These are phyloP conservation scores for Metschnikowia orientalis DNA, from an alignment of 805 yeast genomes.

Conservation along the genomic window DNA sequence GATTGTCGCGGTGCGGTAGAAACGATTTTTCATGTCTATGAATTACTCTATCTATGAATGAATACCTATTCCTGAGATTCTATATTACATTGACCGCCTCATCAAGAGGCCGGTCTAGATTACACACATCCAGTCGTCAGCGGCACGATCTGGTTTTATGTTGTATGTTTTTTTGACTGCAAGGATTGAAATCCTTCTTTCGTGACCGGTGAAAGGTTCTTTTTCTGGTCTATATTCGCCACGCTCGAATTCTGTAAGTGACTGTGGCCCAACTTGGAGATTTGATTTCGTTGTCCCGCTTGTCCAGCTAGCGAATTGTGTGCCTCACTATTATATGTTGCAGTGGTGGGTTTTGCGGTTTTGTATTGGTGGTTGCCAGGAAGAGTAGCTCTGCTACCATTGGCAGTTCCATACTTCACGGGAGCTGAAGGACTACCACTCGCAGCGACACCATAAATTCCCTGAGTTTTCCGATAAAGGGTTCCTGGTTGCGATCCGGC, in stretches of 20 bases:
- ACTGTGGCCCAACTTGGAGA: conserved; percentile 5
- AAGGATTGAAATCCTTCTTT: conserved; percentile 2
- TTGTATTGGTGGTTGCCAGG: conserved; percentile 3
- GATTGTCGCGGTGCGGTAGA: too few species aligned
- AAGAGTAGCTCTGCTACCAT: too few species aligned
- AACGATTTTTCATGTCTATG: too few species aligned
- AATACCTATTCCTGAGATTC: too few species aligned
- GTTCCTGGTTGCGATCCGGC: conserved; percentile 1
- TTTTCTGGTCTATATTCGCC: conserved; percentile 6
- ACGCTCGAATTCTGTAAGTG: conserved; percentile 5
- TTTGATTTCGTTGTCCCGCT: conserved; percentile 3
- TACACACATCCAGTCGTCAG: conserved; percentile 3
- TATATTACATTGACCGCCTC: conserved; percentile 17
- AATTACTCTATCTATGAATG: too few species aligned
- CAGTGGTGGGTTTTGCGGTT: too few species aligned
- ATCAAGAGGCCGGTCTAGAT: conserved; percentile 14
- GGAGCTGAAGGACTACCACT: too few species aligned
- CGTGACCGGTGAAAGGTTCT: neutral
- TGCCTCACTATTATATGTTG: neutral
- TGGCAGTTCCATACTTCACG: too few species aligned
- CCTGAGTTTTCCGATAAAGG: conserved; percentile 2
- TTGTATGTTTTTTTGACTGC: conserved; percentile 3
- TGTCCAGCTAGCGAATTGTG: neutral
- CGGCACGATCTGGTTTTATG: conserved; percentile 6
- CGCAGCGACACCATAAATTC: conserved; percentile 5